Evolutionary conservation across 176 grass and related monocot species (phyloP).

Genomic region (Bonia amplexicaulis): DNA sequence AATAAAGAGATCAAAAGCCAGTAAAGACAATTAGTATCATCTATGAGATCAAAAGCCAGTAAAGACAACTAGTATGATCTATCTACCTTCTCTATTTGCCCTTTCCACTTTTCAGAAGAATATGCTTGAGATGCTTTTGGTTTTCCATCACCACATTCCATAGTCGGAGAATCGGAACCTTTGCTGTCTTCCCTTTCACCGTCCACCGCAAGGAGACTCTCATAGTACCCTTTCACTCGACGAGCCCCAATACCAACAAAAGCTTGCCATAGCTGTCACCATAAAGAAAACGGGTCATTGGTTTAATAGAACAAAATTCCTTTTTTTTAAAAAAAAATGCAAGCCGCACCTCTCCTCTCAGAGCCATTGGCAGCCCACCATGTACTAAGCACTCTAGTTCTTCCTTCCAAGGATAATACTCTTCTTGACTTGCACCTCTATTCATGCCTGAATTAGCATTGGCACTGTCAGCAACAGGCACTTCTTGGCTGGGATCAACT

Average conservation of each 20-base stretch:
- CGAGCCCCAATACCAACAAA: slow-evolving; percentile 92
- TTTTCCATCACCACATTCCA: slow-evolving; percentile 41
- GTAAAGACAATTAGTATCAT: neutral
- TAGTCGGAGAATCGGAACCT: slow-evolving; percentile 2
- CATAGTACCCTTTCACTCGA: slow-evolving; percentile 81
- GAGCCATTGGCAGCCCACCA: slow-evolving; percentile 89
- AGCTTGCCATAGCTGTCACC: slow-evolving; percentile 90
- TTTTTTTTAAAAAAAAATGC: neutral
- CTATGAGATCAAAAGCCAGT: neutral
- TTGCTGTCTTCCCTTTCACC: slow-evolving; percentile 26
- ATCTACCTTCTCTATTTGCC: slow-evolving; percentile 96
- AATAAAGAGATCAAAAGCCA: neutral
- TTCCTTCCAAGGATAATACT: slow-evolving; percentile 73
- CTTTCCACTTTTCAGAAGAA: slow-evolving; percentile 85
- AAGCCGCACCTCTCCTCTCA: slow-evolving; percentile 83
- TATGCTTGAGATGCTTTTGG: slow-evolving; percentile 33
- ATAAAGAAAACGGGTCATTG: neutral
- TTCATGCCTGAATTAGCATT: slow-evolving; percentile 41
- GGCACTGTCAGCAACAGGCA: slow-evolving; percentile 43
- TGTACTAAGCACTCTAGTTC: slow-evolving; percentile 80
- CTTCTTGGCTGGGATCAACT: slow-evolving; percentile 67
- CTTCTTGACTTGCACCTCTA: slow-evolving; percentile 33
- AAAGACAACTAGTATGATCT: neutral
- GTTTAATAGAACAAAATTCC: neutral
- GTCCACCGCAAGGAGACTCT: slow-evolving; percentile 54